Evolutionary conservation across 441 rosid species (phyloP).

Genomic region (Populus hybrid): DNA sequence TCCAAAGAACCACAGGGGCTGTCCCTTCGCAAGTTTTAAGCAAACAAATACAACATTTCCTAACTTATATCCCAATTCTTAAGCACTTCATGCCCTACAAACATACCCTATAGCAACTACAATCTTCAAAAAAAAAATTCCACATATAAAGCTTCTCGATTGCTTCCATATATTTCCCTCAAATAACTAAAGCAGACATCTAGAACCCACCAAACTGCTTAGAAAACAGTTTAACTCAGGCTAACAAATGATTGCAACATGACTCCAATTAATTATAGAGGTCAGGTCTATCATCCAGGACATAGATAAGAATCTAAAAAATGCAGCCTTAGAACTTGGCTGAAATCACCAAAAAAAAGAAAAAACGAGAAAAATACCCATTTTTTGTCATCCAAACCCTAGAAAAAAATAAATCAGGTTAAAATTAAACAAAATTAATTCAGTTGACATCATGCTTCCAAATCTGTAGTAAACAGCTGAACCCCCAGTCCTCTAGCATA

Average conservation of each 20-base stretch:
- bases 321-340: not conserved
- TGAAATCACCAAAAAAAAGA: too few species aligned
- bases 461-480: not conserved
- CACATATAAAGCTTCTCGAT: not conserved
- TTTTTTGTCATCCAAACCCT: not conserved
- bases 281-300: not conserved
- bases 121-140: too few species aligned
- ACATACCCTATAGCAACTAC: not conserved
- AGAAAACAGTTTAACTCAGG: not conserved
- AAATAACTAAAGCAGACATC: not conserved
- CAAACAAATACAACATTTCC: not conserved
- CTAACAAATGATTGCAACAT: not conserved
- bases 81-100: not conserved
- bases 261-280: not conserved
- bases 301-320: not conserved
- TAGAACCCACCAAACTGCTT: not conserved
- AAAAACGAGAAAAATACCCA: too few species aligned
- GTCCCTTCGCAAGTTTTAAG: not conserved
- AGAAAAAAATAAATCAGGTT: not conserved
- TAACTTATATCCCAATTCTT: not conserved
- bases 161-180: not conserved
- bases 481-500: not conserved
- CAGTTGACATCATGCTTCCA: not conserved
- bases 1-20: not conserved
- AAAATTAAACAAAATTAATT: not conserved